These are phyloP conservation scores for Hura crepitans DNA, from an alignment of 441 rosid species.

Conservation along the genomic window DNA sequence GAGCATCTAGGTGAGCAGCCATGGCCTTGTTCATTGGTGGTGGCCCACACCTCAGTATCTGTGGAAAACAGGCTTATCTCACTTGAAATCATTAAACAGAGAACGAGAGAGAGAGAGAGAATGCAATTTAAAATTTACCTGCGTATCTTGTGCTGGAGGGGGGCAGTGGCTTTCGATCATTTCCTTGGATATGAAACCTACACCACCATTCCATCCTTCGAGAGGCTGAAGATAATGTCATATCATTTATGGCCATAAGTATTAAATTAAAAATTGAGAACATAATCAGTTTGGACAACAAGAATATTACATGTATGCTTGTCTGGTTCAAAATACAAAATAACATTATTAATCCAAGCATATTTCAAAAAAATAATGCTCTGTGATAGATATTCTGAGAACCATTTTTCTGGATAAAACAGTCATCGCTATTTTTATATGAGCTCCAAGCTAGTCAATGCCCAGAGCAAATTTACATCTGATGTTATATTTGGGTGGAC, in stretches of 20 bases:
- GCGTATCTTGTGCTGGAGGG: slow-evolving; percentile 41
- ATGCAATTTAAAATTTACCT: slow-evolving; percentile 28
- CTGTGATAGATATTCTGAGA: neutral
- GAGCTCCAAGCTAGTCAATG: neutral
- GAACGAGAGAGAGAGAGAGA: neutral
- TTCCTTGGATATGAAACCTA: slow-evolving; percentile 58
- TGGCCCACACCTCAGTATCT: slow-evolving; percentile 63
- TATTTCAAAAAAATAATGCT: neutral
- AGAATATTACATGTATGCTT: neutral
- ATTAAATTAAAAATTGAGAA: neutral
- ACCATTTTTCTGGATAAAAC: neutral
- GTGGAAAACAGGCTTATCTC: neutral
- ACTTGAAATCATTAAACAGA: neutral
- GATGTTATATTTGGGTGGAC: too few relatives aligned
- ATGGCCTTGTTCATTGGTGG: slow-evolving; percentile 72
- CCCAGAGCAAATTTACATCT: too few relatives aligned
- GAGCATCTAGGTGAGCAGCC: slow-evolving; percentile 50
- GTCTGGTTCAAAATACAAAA: neutral
- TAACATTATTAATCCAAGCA: neutral
- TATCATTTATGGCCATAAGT: slow-evolving; percentile 4
- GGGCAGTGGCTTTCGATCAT: slow-evolving; percentile 56
- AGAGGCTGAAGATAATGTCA: slow-evolving; percentile 43
- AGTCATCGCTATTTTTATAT: neutral
- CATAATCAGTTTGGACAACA: neutral
- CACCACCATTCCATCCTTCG: slow-evolving; percentile 58